Evolutionary conservation across 2,329 filamentous ascomycete species (phyloP).

Genomic region (Talaromyces atroroseus): DNA sequence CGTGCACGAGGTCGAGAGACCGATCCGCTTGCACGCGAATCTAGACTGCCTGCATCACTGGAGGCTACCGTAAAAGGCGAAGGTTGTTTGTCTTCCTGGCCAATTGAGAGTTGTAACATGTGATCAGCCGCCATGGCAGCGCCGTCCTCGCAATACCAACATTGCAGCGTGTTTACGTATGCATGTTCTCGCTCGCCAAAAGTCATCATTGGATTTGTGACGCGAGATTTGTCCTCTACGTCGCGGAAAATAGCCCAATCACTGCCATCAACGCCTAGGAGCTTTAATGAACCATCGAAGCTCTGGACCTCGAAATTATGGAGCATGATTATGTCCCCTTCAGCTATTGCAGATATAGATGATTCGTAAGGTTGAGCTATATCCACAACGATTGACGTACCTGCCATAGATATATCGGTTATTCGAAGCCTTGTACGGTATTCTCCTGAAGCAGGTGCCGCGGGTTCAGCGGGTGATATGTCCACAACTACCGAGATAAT

Average conservation of each 20-base stretch:
- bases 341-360: conserved; percentile 32
- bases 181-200: conserved; percentile 32
- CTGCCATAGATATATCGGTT: conserved; percentile 41
- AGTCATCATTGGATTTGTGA: conserved; percentile 37
- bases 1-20: conserved; percentile 23
- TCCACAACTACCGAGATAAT: conserved; percentile 39
- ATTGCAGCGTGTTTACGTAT: conserved; percentile 30
- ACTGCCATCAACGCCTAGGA: conserved; percentile 39
- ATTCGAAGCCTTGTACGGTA: conserved; percentile 38
- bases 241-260: conserved; percentile 44
- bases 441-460: conserved; percentile 35
- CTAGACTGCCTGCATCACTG: conserved; percentile 31
- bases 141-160: conserved; percentile 39
- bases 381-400: conserved; percentile 34
- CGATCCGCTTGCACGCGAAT: conserved; percentile 17
- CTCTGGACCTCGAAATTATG: conserved; percentile 43
- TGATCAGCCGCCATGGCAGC: conserved; percentile 30
- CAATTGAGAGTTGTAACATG: conserved; percentile 31
- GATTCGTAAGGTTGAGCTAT: conserved; percentile 38
- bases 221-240: conserved; percentile 22
- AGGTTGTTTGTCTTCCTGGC: conserved; percentile 22
- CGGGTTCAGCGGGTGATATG: conserved; percentile 25
- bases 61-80: conserved; percentile 19
- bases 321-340: conserved; percentile 41
- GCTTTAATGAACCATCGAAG: conserved; percentile 33